Evolutionary conservation across 2,329 filamentous ascomycete species (phyloP), one percentile per base, ranked within the genome.

Genomic region (Phialocephala subalpina): DNA sequence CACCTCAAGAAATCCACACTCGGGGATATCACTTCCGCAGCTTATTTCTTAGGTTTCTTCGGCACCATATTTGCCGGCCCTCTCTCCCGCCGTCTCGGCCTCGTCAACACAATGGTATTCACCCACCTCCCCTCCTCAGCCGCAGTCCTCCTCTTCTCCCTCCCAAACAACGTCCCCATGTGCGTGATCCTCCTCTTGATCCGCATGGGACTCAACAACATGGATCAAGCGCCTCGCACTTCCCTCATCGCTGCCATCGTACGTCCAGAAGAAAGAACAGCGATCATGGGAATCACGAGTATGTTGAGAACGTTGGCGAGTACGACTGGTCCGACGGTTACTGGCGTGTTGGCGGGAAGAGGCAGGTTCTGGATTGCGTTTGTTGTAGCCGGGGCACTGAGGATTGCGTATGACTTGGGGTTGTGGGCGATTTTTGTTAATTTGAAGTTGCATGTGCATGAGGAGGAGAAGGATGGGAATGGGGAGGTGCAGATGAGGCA

Each of bases 21-120:
- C 0, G 88, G 88, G 49, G 85, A 88, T 70, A 83, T 90, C 52
- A 80, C 84, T 36, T 87, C 85, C 0, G 77, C 79, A 5, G 81
- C 80, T 42, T 83, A 88, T 76, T 77, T 90, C 1, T 78, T 88
- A 7, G 87, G 87, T 67, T 83, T 85, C 67, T 78, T 80, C 42
- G 83, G 84, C 0, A 84, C 81, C 64, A 78, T 86, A 45, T 79
- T 87, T 20, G 79, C 84, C 0, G 82, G 82, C 0, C 69, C 86
- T 80, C 1, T 85, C 79, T 70, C 76, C 84, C 40, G 79, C 80
- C 0, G 84, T 82, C 2, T 82, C 14, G 86, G 86, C 2, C 85
- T 93, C 20, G 84, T 92, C 52, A 71, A 87, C 80, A 92, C 90
- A 0, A 92, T 93, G 90, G 89, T 91, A 4, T 90, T 91, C 73